Conservation (phyloP, 306 rosid species). For the Cucurbita ficifolia region DNA sequence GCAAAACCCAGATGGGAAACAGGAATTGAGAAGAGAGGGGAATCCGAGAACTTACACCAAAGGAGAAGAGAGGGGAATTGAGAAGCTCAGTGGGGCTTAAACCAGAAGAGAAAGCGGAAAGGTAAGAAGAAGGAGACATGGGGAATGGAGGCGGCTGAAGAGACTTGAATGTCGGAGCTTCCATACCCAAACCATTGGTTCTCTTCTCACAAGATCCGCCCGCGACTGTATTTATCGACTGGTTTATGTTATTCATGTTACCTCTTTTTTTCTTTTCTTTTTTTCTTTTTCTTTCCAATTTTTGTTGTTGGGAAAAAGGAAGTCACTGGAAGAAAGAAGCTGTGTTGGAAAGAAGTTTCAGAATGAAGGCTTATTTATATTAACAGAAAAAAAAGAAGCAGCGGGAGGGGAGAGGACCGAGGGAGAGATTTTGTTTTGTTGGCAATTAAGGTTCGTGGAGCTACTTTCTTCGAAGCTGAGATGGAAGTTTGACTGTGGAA, state of each 20-base stretch:
- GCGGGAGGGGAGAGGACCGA: background rate
- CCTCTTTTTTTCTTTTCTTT: background rate
- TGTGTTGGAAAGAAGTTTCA: background rate
- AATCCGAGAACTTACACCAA: constrained; percentile 33
- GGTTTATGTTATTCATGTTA: constrained; percentile 21
- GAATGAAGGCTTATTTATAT: background rate
- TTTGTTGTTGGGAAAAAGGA: constrained; percentile 21
- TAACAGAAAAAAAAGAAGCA: background rate
- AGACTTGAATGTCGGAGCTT: constrained; percentile 49
- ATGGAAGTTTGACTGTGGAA: constrained; percentile 78
- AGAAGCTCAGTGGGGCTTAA: constrained; percentile 55
- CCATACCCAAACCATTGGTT: constrained; percentile 14
- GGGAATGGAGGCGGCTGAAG: constrained; percentile 52
- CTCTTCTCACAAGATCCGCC: constrained; percentile 30
- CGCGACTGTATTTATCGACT: constrained; percentile 1
- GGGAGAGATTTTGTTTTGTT: background rate
- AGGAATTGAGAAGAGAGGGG: too few relatives aligned
- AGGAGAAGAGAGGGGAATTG: constrained; percentile 38
- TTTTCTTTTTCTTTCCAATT: background rate
- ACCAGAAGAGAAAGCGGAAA: constrained; percentile 16
- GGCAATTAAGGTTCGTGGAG: constrained; percentile 1
- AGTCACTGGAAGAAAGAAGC: constrained; percentile 24
- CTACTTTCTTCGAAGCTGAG: constrained; percentile 41
- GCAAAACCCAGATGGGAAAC: background rate
- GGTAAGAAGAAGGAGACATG: constrained; percentile 50